Evolutionary conservation across 768 basidiomycete species (phyloP).

Genomic region (Neoboletus subvelutipes): DNA sequence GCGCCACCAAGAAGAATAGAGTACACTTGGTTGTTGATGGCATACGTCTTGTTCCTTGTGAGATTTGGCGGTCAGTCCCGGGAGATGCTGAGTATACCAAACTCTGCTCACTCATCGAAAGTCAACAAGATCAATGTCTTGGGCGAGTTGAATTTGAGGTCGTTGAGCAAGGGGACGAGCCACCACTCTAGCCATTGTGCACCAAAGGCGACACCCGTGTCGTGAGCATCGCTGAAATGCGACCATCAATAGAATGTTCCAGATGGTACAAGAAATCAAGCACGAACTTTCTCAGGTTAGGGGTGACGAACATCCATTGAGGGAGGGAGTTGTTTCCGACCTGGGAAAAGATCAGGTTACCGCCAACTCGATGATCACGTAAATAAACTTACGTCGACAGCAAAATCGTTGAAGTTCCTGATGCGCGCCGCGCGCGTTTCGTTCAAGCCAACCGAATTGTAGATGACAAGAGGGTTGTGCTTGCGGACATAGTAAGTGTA

Average conservation of each 20-base stretch:
- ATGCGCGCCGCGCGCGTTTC: slow-evolving; percentile 39
- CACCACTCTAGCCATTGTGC: slow-evolving; percentile 48
- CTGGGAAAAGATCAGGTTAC: slow-evolving; percentile 3
- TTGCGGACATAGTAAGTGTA: slow-evolving; percentile 55
- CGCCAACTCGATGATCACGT: not conserved
- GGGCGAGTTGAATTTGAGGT: slow-evolving; percentile 52
- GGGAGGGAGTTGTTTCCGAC: slow-evolving; percentile 44
- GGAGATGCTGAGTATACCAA: not conserved
- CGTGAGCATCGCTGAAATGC: slow-evolving; percentile 52
- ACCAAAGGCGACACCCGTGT: slow-evolving; percentile 52
- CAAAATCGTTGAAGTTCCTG: slow-evolving; percentile 63
- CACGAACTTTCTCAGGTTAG: slow-evolving; percentile 43
- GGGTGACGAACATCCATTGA: slow-evolving; percentile 61
- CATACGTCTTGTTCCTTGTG: slow-evolving; percentile 26
- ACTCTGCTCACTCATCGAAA: slow-evolving; percentile 53
- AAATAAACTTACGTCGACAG: slow-evolving; percentile 41
- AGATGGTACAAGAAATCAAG: not conserved
- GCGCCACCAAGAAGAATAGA: slow-evolving; percentile 44
- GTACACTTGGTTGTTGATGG: slow-evolving; percentile 46
- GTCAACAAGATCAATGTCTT: slow-evolving; percentile 58
- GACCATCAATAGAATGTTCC: not conserved
- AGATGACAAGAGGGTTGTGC: slow-evolving; percentile 53
- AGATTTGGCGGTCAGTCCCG: not conserved
- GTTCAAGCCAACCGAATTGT: slow-evolving; percentile 46
- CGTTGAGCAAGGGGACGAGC: slow-evolving; percentile 49